These are phyloP conservation scores for Omphalotus olearius DNA, from an alignment of 1,284 basidiomycete species.

Conservation along the genomic window DNA sequence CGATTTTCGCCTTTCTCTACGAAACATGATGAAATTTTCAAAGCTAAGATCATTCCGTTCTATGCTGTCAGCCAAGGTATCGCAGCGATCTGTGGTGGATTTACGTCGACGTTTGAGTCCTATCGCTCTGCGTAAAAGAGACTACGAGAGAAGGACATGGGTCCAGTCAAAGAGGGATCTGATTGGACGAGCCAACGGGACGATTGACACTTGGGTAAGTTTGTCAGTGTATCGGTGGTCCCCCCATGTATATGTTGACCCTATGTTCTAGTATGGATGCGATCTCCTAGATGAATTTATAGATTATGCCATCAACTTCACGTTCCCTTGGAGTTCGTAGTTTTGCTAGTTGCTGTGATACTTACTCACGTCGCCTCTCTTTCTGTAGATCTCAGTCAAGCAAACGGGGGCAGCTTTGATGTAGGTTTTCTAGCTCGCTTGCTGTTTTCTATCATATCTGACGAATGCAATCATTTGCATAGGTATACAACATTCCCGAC, in stretches of 20 bases:
- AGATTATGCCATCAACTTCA: constrained; percentile 60
- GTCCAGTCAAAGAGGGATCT: constrained; percentile 32
- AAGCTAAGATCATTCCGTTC: too few relatives aligned
- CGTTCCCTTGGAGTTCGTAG: constrained; percentile 61
- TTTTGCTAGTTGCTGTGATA: constrained; percentile 1
- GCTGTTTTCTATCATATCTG: background rate
- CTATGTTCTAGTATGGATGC: constrained; percentile 47
- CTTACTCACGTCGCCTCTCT: background rate
- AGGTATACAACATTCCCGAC: constrained; percentile 55
- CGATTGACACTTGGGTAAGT: constrained; percentile 48
- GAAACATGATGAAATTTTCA: background rate
- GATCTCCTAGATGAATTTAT: constrained; percentile 46
- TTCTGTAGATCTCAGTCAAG: constrained; percentile 29
- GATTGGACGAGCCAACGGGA: constrained; percentile 38
- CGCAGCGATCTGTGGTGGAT: constrained; percentile 2
- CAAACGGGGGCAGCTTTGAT: constrained; percentile 36
- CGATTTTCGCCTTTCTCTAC: constrained; percentile 22
- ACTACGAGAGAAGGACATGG: constrained; percentile 20
- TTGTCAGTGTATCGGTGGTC: background rate
- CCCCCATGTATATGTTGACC: constrained; percentile 1
- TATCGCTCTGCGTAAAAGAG: constrained; percentile 19
- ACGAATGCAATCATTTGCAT: background rate
- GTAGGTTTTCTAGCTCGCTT: constrained; percentile 19
- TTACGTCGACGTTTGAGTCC: background rate
- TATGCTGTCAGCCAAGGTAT: too few relatives aligned